A percentile compares a stretch with the other conserved stretches of the same genome.
phyloP scores from a whole-genome alignment of 768 basidiomycete species.

The Agaricus sinodeliciosus region DNA sequence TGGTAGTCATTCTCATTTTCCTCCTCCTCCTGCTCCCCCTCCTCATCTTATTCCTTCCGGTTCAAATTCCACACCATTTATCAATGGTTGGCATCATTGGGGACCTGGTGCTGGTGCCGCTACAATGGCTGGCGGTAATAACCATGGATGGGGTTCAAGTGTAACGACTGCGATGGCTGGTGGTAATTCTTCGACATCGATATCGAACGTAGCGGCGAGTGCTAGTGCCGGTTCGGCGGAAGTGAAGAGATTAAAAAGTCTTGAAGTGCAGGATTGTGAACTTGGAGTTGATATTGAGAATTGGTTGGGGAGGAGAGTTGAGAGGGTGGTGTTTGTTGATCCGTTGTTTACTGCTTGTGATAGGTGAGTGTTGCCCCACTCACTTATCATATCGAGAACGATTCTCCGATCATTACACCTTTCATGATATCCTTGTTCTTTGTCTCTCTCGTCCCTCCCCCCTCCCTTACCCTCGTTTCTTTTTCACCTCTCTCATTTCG shows the following conservation, averaged over 20 bases:
- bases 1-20: slow-evolving; percentile 11
- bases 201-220: slow-evolving; percentile 17
- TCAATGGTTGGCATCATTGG: neutral
- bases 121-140: slow-evolving; percentile 18
- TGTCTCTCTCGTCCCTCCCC: neutral
- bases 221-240: slow-evolving; percentile 46
- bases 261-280: slow-evolving; percentile 48
- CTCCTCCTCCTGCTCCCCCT: too few species aligned
- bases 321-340: slow-evolving; percentile 57
- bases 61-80: too few species aligned
- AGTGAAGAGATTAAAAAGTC: slow-evolving; percentile 52
- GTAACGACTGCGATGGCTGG: slow-evolving; percentile 1
- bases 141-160: slow-evolving; percentile 47
- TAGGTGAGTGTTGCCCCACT: slow-evolving; percentile 22
- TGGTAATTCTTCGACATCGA: slow-evolving; percentile 16
- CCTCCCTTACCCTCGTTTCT: neutral
- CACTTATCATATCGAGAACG: slow-evolving; percentile 1
- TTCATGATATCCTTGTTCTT: neutral
- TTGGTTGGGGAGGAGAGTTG: slow-evolving; percentile 60
- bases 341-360: slow-evolving; percentile 33
- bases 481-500: too few species aligned
- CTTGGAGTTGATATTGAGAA: slow-evolving; percentile 63
- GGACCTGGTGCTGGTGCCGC: neutral
- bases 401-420: neutral
- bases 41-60: too few species aligned